Conservation (phyloP, 2,329 filamentous ascomycete genomes). For the Nigrospora sphaerica region DNA sequence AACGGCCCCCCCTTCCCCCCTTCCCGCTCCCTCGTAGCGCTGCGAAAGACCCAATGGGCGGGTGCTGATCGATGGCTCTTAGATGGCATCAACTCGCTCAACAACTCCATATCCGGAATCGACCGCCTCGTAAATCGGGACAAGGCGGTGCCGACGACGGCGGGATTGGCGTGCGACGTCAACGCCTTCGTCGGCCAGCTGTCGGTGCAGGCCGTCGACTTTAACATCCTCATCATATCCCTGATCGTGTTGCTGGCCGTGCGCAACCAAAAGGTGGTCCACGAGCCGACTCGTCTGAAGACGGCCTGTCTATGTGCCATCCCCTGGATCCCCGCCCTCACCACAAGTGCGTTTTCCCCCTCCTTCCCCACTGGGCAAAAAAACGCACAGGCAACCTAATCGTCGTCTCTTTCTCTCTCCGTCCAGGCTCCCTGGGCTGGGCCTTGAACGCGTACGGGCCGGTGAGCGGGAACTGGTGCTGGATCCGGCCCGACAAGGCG, state of each 20-base stretch:
- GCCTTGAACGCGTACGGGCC: slow-evolving; percentile 22
- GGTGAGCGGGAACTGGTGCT: slow-evolving; percentile 41
- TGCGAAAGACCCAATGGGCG: neutral
- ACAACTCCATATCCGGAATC: slow-evolving; percentile 33
- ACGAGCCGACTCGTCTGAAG: slow-evolving; percentile 17
- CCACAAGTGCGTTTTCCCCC: slow-evolving; percentile 21
- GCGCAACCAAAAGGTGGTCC: slow-evolving; percentile 23
- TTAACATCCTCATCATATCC: slow-evolving; percentile 36
- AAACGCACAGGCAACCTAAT: too few relatives aligned
- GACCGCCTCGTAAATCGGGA: slow-evolving; percentile 18
- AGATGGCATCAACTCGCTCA: slow-evolving; percentile 34
- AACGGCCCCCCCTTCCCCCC: too few relatives aligned
- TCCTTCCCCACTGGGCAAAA: neutral
- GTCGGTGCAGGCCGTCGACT: slow-evolving; percentile 34
- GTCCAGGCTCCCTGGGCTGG: slow-evolving; percentile 9
- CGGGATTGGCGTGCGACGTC: slow-evolving; percentile 26
- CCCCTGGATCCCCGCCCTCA: slow-evolving; percentile 31
- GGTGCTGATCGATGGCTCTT: neutral
- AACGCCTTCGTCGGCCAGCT: slow-evolving; percentile 39
- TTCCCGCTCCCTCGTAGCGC: too few relatives aligned
- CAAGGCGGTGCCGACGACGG: slow-evolving; percentile 11
- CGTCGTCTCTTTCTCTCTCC: neutral
- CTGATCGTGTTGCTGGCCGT: slow-evolving; percentile 33
- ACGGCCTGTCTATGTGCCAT: slow-evolving; percentile 26
- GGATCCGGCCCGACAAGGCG: slow-evolving; percentile 29